These are phyloP conservation scores for Neoascochyta sp. DNA, from an alignment of 2,329 filamentous ascomycete species.

Conservation along the genomic window DNA sequence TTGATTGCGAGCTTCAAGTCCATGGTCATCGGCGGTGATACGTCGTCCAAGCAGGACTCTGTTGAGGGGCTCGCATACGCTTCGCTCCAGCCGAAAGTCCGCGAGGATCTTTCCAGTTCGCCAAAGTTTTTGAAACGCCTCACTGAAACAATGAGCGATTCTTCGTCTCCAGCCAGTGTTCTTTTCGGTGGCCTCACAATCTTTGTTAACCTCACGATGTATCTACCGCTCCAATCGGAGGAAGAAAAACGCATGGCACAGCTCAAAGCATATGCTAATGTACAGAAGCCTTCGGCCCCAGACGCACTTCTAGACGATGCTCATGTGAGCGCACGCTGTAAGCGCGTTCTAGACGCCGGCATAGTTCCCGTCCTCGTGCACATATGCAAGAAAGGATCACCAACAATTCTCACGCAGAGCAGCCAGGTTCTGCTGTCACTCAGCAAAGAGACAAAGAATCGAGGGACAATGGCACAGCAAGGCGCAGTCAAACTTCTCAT, in stretches of 20 bases:
- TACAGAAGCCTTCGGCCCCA: constrained; percentile 59
- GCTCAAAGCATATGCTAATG: constrained; percentile 90
- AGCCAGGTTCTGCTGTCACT: constrained; percentile 75
- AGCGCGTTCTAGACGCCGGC: constrained; percentile 72
- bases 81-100: constrained; percentile 79
- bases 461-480: constrained; percentile 83
- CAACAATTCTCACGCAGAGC: constrained; percentile 67
- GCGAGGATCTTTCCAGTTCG: constrained; percentile 73
- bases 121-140: constrained; percentile 65
- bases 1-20: constrained; percentile 57
- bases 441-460: constrained; percentile 67
- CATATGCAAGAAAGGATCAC: constrained; percentile 68
- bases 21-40: constrained; percentile 60
- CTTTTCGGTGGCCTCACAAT: constrained; percentile 86
- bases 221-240: constrained; percentile 72
- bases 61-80: constrained; percentile 92
- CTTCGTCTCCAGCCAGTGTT: constrained; percentile 51
- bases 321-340: constrained; percentile 72
- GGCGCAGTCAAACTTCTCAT: constrained; percentile 86
- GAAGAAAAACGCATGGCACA: constrained; percentile 91
- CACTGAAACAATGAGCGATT: constrained; percentile 54
- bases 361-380: constrained; percentile 73
- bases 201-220: constrained; percentile 78
- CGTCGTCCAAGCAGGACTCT: constrained; percentile 62
- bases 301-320: constrained; percentile 72